Conservation (phyloP, 2,329 filamentous ascomycete species). For the Fusarium torulosum region DNA sequence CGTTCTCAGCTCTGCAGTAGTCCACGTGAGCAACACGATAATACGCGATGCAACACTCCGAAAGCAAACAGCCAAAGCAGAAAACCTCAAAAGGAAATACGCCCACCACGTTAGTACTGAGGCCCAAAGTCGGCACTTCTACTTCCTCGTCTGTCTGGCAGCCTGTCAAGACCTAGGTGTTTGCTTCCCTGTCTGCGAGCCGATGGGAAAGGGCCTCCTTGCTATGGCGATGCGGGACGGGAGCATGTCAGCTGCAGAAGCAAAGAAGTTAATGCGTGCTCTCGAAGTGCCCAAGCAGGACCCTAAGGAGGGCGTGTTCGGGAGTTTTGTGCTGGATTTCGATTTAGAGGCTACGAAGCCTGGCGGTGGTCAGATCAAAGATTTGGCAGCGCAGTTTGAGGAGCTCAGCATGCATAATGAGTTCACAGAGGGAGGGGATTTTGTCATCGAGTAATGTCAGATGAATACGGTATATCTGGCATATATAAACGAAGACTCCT, state of each 20-base stretch:
- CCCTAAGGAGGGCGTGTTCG: neutral
- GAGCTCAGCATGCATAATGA: slow-evolving; percentile 26
- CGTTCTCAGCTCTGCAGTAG: slow-evolving; percentile 18
- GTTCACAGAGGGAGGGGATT: slow-evolving; percentile 27
- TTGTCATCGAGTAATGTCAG: slow-evolving; percentile 5
- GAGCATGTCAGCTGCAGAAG: slow-evolving; percentile 17
- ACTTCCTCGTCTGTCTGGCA: slow-evolving; percentile 10
- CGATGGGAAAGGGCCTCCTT: neutral
- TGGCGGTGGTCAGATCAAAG: slow-evolving; percentile 11
- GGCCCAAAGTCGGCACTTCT: slow-evolving; percentile 10
- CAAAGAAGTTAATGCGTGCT: neutral
- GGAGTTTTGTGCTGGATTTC: slow-evolving; percentile 17
- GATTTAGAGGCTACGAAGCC: slow-evolving; percentile 19
- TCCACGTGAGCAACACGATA: slow-evolving; percentile 30
- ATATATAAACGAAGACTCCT: neutral
- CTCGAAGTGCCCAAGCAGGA: slow-evolving; percentile 1
- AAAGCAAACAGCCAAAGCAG: neutral
- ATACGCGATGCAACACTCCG: slow-evolving; percentile 18
- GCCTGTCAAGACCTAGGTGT: slow-evolving; percentile 11
- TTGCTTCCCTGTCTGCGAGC: slow-evolving; percentile 11
- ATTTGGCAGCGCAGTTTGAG: slow-evolving; percentile 27
- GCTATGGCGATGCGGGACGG: slow-evolving; percentile 22
- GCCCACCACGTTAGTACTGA: accelerated
- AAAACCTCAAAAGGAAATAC: neutral
- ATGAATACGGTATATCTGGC: neutral